These are phyloP conservation scores for Hyaloscypha bicolor DNA, from an alignment of 495 filamentous ascomycete genomes.

Conservation along the genomic window DNA sequence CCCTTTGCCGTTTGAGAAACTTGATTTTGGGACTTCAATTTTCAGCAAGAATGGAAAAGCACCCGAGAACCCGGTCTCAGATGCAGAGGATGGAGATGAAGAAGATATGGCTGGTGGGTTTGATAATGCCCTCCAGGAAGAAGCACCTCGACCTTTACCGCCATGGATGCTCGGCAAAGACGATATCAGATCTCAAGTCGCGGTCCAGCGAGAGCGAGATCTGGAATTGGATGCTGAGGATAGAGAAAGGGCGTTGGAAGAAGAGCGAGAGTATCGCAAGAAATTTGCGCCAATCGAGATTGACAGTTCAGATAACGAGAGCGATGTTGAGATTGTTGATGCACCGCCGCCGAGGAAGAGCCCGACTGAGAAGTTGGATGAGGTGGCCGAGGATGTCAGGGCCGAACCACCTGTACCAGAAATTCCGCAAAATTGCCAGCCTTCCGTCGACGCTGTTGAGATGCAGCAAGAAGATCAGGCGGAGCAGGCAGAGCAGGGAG, in stretches of 20 bases:
- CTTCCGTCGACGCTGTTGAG: slow-evolving; percentile 10
- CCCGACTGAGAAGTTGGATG: slow-evolving; percentile 15
- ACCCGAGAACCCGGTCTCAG: slow-evolving; percentile 29
- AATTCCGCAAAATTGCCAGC: slow-evolving; percentile 25
- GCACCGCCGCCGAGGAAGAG: slow-evolving; percentile 15
- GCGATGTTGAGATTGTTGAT: slow-evolving; percentile 61
- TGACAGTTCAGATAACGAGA: slow-evolving; percentile 44
- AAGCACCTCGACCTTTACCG: slow-evolving; percentile 66
- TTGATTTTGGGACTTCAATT: slow-evolving; percentile 67
- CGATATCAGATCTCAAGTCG: slow-evolving; percentile 56
- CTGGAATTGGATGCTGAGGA: slow-evolving; percentile 52
- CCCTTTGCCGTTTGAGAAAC: slow-evolving; percentile 85
- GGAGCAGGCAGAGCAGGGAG: neutral
- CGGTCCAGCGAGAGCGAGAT: slow-evolving; percentile 46
- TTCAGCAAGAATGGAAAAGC: slow-evolving; percentile 48
- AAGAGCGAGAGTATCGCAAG: slow-evolving; percentile 38
- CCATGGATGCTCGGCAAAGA: slow-evolving; percentile 76
- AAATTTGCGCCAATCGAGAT: slow-evolving; percentile 33
- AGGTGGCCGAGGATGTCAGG: slow-evolving; percentile 30
- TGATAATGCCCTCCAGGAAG: slow-evolving; percentile 47
- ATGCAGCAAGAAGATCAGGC: slow-evolving; percentile 6
- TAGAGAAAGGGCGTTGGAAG: slow-evolving; percentile 52
- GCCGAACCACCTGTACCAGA: slow-evolving; percentile 43
- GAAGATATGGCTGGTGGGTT: slow-evolving; percentile 73
- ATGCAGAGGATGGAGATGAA: slow-evolving; percentile 42